phyloP scores from a whole-genome alignment of 345 rosid genomes.

The Arabidopsis thaliana region DNA sequence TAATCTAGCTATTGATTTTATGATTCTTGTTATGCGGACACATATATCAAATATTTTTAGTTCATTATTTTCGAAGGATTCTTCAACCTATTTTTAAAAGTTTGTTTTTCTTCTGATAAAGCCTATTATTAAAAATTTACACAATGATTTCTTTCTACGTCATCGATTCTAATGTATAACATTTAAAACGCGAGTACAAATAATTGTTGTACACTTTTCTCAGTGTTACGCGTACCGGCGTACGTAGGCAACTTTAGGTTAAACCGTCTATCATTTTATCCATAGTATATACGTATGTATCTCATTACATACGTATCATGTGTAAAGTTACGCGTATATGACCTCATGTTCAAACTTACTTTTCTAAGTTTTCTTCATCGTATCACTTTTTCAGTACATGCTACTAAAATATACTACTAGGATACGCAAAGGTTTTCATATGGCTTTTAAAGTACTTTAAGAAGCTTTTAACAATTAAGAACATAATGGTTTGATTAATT shows the following conservation, averaged over 20 bases:
- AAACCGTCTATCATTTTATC: constrained; percentile 3
- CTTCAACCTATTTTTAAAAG: neutral
- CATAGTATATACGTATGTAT: constrained; percentile 7
- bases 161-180: neutral
- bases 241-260: constrained; percentile 9
- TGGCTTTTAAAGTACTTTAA: no score
- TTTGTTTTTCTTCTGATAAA: no score
- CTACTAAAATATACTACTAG: no score
- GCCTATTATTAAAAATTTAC: no score
- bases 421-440: no score
- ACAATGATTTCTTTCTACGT: neutral
- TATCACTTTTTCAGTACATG: constrained; percentile 7
- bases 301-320: constrained; percentile 20
- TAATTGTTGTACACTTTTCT: neutral
- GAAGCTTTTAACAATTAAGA: no score
- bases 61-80: constrained; percentile 27
- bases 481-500: no score
- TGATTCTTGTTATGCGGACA: constrained; percentile 14
- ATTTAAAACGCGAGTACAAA: no score
- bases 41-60: constrained; percentile 27
- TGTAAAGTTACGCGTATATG: constrained; percentile 44
- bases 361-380: constrained; percentile 38
- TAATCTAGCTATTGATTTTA: constrained; percentile 10
- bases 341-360: constrained; percentile 38
- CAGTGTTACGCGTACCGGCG: constrained; percentile 9